Conservation (phyloP, 345 rosid species). For the Eucalyptus erythrocorys region DNA sequence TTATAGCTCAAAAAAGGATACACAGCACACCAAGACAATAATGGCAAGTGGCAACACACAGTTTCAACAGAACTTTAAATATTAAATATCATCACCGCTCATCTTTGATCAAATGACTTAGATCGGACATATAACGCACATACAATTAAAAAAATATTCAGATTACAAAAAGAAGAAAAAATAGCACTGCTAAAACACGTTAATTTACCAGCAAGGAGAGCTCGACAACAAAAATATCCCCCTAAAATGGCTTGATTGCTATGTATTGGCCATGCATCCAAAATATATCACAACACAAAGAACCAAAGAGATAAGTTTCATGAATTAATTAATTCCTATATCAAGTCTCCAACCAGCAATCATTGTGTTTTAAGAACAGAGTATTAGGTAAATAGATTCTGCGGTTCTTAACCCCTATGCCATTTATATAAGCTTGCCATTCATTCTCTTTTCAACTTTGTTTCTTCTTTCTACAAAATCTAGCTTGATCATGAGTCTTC, state of each 20-base stretch:
- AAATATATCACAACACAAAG: not conserved
- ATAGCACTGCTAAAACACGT: not conserved
- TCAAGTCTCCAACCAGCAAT: not conserved
- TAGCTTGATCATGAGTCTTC: not conserved
- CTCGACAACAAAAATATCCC: not conserved
- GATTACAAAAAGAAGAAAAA: not conserved
- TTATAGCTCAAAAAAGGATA: not conserved
- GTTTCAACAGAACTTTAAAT: not conserved
- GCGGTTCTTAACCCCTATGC: not conserved
- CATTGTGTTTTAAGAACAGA: not conserved
- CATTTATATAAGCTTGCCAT: not conserved
- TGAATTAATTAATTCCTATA: not conserved
- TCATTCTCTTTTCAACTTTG: not conserved
- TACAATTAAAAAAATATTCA: not conserved
- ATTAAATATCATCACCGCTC: not conserved
- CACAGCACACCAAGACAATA: not conserved
- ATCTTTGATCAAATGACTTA: not conserved
- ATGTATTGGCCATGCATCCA: not conserved
- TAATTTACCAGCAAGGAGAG: not conserved
- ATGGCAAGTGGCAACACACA: not conserved
- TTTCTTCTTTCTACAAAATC: not conserved
- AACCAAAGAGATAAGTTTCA: not conserved
- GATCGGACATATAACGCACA: not conserved
- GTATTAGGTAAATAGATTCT: not conserved
- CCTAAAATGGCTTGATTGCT: not conserved